Percentiles rank a stretch among this genome's conserved stretches.
Conservation (phyloP, 192 early-diverging fungal species). For the Backusella macrospora region DNA sequence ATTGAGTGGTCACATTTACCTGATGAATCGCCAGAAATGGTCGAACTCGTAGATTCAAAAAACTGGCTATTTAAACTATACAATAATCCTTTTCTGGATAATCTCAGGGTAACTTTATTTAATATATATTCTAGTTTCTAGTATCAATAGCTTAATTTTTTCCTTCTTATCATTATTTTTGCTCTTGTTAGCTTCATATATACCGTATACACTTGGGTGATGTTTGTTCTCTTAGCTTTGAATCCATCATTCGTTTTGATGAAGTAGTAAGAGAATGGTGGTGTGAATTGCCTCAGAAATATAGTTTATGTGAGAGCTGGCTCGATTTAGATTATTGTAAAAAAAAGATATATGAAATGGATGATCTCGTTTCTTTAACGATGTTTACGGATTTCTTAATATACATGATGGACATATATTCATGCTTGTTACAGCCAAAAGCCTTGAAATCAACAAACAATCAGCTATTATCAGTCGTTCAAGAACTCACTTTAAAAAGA, state of each 20-base stretch:
- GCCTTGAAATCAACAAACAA: not conserved
- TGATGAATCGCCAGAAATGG: not conserved
- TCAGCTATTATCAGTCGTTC: not conserved
- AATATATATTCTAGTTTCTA: not conserved
- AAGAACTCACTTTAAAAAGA: not conserved
- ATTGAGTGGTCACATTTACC: not conserved
- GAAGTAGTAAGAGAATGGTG: not conserved
- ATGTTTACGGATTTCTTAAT: not conserved
- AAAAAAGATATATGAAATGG: not conserved
- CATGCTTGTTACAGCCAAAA: not conserved
- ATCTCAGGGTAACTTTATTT: not conserved
- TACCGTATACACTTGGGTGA: not conserved
- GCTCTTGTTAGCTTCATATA: not conserved
- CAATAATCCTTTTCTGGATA: not conserved
- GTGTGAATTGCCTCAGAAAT: not conserved
- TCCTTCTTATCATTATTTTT: not conserved
- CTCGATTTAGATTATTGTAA: not conserved
- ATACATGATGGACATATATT: constrained; percentile 12
- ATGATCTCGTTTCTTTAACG: not conserved
- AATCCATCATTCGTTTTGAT: not conserved
- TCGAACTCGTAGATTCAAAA: not conserved
- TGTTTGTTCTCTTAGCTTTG: not conserved
- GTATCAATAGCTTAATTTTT: not conserved
- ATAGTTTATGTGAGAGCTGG: not conserved
- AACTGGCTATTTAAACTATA: not conserved